Conservation (phyloP, 2,329 filamentous ascomycete genomes). For the Neodidymelliopsis sp. region DNA sequence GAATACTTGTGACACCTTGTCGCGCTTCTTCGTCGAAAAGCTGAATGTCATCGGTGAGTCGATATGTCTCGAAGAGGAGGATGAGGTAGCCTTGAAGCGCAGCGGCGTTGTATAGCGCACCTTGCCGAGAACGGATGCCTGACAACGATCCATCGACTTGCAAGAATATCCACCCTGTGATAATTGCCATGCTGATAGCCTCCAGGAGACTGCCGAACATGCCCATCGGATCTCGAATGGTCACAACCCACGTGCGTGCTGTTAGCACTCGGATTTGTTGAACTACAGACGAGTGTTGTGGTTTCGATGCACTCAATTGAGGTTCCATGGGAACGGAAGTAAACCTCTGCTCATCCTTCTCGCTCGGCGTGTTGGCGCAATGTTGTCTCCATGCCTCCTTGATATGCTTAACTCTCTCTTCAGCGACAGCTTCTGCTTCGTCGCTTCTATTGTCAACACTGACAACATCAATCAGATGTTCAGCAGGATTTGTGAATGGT, state of each 20-base stretch:
- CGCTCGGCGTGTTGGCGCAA: conserved; percentile 15
- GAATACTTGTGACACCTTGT: conserved; percentile 74
- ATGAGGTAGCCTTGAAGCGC: conserved; percentile 79
- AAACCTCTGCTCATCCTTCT: conserved; percentile 20
- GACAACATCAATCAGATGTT: conserved; percentile 77
- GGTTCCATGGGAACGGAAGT: conserved; percentile 2
- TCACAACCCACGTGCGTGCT: conserved; percentile 72
- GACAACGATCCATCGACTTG: conserved; percentile 69
- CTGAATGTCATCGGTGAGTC: conserved; percentile 76
- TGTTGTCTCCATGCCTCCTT: conserved; percentile 65
- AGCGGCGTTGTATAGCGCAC: conserved; percentile 74
- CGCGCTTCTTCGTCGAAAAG: conserved; percentile 78
- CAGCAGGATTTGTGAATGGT: conserved; percentile 78
- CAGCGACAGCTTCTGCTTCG: conserved; percentile 68
- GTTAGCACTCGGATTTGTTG: conserved; percentile 73
- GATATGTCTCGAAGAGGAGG: conserved; percentile 77
- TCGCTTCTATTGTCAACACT: conserved; percentile 75
- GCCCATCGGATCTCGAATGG: conserved; percentile 78
- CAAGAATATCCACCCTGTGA: conserved; percentile 77
- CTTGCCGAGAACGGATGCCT: conserved; percentile 77
- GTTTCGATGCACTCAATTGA: conserved; percentile 21
- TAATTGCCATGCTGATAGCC: conserved; percentile 73
- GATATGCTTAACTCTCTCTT: conserved; percentile 66
- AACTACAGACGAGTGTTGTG: conserved; percentile 63
- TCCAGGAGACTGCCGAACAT: conserved; percentile 75